Percentiles rank a stretch among this genome's conserved stretches.
Evolutionary conservation across 768 basidiomycete genomes (phyloP).

Genomic region (Psilocybe tampanensis): DNA sequence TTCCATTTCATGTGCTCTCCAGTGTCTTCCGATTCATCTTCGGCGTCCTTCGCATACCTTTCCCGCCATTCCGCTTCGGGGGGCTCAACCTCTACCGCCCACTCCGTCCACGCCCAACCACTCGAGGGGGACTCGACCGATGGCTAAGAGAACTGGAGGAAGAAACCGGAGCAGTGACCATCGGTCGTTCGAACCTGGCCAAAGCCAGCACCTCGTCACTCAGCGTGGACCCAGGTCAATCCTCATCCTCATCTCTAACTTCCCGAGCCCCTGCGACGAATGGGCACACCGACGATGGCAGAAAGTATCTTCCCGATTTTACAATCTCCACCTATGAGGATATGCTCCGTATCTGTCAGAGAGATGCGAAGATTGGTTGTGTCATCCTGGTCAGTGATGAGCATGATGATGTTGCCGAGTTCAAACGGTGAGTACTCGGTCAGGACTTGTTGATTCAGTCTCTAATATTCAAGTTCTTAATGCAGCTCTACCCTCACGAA

Average conservation of each 20-base stretch:
- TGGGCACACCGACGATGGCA: slow-evolving; percentile 33
- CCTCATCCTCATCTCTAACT: slow-evolving; percentile 45
- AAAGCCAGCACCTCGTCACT: slow-evolving; percentile 35
- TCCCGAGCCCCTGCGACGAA: slow-evolving; percentile 30
- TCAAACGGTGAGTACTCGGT: slow-evolving; percentile 65
- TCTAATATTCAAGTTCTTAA: neutral
- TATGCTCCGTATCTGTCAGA: slow-evolving; percentile 69
- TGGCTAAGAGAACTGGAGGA: slow-evolving; percentile 86
- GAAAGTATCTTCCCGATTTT: slow-evolving; percentile 77
- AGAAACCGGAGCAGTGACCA: slow-evolving; percentile 75
- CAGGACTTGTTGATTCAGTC: neutral
- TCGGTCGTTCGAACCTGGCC: slow-evolving; percentile 42
- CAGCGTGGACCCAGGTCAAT: slow-evolving; percentile 46
- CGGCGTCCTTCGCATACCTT: slow-evolving; percentile 64
- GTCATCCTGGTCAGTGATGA: slow-evolving; percentile 85
- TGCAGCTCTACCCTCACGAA: slow-evolving; percentile 76
- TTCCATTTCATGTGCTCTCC: slow-evolving; percentile 63
- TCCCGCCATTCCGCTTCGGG: slow-evolving; percentile 58
- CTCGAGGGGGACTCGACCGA: slow-evolving; percentile 63
- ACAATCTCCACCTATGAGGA: slow-evolving; percentile 81
- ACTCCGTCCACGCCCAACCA: slow-evolving; percentile 34
- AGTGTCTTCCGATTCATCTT: slow-evolving; percentile 68
- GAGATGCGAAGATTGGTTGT: slow-evolving; percentile 74
- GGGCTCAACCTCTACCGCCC: slow-evolving; percentile 48
- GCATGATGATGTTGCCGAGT: slow-evolving; percentile 86